These are phyloP conservation scores for Nakazawaea wyomingensis DNA, from an alignment of 805 yeast species.

Conservation along the genomic window DNA sequence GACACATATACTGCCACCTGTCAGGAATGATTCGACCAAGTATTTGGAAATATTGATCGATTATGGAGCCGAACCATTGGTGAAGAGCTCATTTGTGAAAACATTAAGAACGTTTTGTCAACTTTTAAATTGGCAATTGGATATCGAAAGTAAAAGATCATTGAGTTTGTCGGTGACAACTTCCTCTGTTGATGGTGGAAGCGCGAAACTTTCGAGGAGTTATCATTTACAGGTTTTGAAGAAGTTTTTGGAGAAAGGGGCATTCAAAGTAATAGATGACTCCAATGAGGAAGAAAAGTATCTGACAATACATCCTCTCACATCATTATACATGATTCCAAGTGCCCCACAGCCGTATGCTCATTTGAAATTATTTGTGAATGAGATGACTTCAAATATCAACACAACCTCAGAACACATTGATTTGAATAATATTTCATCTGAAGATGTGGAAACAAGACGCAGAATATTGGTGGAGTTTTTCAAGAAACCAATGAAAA, in stretches of 20 bases:
- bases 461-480: constrained; percentile 47
- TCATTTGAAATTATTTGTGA: constrained; percentile 53
- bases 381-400: constrained; percentile 21
- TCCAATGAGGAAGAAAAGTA: constrained; percentile 15
- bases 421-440: constrained; percentile 40
- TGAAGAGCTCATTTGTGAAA: constrained; percentile 63
- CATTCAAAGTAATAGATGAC: constrained; percentile 12
- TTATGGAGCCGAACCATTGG: constrained; percentile 48
- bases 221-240: constrained; percentile 37
- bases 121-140: constrained; percentile 68
- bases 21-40: constrained; percentile 70
- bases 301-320: constrained; percentile 38
- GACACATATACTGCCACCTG: constrained; percentile 81
- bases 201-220: constrained; percentile 30
- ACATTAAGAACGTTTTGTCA: constrained; percentile 63
- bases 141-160: constrained; percentile 21
- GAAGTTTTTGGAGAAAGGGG: constrained; percentile 22
- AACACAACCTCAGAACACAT: constrained; percentile 1
- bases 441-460: constrained; percentile 61
- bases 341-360: constrained; percentile 57
- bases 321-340: constrained; percentile 50
- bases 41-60: constrained; percentile 58
- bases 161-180: constrained; percentile 23
- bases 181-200: constrained; percentile 18
- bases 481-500: constrained; percentile 41